Conservation (phyloP, 2,329 filamentous ascomycete genomes). For the Aspergillus costaricaensis region DNA sequence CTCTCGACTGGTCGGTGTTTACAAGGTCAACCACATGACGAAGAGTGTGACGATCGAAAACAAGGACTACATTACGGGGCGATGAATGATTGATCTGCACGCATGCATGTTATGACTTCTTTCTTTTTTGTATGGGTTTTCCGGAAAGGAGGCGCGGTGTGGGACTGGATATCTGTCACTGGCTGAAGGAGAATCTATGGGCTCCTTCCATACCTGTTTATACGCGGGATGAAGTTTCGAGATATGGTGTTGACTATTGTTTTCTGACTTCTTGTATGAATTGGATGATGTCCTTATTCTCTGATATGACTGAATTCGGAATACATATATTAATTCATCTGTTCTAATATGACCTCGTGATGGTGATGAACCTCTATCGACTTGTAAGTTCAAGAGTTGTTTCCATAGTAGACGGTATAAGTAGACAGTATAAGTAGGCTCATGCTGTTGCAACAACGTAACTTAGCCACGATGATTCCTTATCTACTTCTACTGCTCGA, state of each 20-base stretch:
- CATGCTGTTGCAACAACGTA: no score
- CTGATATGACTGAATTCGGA: no score
- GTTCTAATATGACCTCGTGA: no score
- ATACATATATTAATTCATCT: no score
- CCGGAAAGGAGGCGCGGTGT: conserved; percentile 5
- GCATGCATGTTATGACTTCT: conserved; percentile 4
- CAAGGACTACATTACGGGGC: conserved; percentile 66
- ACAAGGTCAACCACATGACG: conserved; percentile 99
- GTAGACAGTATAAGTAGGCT: no score
- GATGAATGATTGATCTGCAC: conserved; percentile 23
- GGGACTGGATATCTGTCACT: conserved; percentile 3
- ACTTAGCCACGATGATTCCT: no score
- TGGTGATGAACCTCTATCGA: no score
- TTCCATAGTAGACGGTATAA: no score
- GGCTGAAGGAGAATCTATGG: background rate
- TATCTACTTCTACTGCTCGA: no score
- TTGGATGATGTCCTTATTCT: background rate
- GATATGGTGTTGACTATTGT: background rate
- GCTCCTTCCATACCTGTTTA: background rate
- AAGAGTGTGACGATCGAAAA: conserved; percentile 91
- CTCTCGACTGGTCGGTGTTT: conserved; percentile 91
- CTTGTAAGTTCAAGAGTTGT: no score
- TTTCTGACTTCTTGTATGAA: conserved; percentile 8
- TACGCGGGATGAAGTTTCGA: background rate
- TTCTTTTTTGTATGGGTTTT: conserved; percentile 2